Evolutionary conservation across 495 filamentous ascomycete species (phyloP).

Genomic region (Aspergillus haitiensis): DNA sequence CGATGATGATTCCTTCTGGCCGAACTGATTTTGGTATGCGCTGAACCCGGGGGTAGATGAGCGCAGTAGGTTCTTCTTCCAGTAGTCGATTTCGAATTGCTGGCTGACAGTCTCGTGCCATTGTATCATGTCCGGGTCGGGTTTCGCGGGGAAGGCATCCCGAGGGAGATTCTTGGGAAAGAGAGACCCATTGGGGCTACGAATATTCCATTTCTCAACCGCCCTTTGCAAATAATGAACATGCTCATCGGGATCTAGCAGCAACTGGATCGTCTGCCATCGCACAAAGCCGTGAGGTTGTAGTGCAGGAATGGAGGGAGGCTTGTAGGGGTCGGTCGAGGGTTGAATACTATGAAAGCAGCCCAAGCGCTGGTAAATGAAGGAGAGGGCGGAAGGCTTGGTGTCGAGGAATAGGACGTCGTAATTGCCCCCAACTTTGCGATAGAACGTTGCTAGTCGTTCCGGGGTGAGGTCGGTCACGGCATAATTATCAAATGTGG

Average conservation of each 20-base stretch:
- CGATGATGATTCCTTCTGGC: slow-evolving; percentile 32
- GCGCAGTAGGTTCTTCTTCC: slow-evolving; percentile 35
- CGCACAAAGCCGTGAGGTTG: slow-evolving; percentile 81
- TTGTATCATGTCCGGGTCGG: slow-evolving; percentile 72
- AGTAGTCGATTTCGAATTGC: slow-evolving; percentile 44
- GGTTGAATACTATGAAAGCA: slow-evolving; percentile 80
- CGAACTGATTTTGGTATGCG: slow-evolving; percentile 36
- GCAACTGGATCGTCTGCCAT: slow-evolving; percentile 91
- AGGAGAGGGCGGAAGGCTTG: slow-evolving; percentile 72
- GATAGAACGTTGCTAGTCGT: slow-evolving; percentile 88
- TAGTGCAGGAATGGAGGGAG: slow-evolving; percentile 78
- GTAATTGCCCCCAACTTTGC: slow-evolving; percentile 83
- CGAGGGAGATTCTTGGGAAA: slow-evolving; percentile 79
- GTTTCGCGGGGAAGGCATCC: slow-evolving; percentile 69
- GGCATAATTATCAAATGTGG: slow-evolving; percentile 64
- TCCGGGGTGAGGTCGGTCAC: slow-evolving; percentile 68
- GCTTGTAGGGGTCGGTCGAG: slow-evolving; percentile 65
- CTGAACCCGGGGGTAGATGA: slow-evolving; percentile 37
- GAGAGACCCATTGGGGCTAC: slow-evolving; percentile 67
- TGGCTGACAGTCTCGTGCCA: slow-evolving; percentile 76
- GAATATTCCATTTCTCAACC: slow-evolving; percentile 71
- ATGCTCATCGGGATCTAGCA: slow-evolving; percentile 87
- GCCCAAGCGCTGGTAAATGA: slow-evolving; percentile 87
- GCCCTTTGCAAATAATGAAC: slow-evolving; percentile 80
- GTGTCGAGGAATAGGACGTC: slow-evolving; percentile 82